These are phyloP conservation scores for Paecilomyces dactylethromorphus DNA, from an alignment of 2,329 filamentous ascomycete genomes.

Conservation along the genomic window DNA sequence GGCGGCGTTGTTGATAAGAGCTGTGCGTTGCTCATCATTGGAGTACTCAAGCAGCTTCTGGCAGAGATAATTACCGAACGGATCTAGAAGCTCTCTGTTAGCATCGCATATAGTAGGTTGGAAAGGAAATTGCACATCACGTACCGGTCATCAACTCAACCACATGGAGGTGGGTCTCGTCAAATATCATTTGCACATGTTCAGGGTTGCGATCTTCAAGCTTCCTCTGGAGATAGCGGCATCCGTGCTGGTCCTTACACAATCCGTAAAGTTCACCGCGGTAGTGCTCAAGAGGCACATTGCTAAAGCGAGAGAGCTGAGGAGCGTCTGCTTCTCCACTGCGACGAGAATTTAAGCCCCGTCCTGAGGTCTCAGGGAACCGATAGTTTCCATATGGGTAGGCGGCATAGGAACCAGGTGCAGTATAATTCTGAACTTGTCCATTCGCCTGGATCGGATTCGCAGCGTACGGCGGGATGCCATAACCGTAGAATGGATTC, in stretches of 20 bases:
- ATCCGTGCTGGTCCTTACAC: constrained; percentile 98
- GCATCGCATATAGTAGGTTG: constrained; percentile 2
- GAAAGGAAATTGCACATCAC: constrained; percentile 8
- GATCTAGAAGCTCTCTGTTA: constrained; percentile 50
- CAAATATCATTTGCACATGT: constrained; percentile 86
- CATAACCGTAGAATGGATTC: constrained; percentile 44
- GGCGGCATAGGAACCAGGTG: constrained; percentile 50
- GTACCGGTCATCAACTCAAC: constrained; percentile 87
- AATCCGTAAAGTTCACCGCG: constrained; percentile 78
- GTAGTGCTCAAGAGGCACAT: constrained; percentile 73
- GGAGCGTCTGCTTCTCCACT: constrained; percentile 41
- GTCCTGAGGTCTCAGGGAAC: constrained; percentile 67
- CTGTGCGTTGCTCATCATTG: constrained; percentile 89
- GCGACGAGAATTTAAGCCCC: constrained; percentile 67
- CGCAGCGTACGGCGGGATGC: constrained; percentile 51
- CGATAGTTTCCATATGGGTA: constrained; percentile 49
- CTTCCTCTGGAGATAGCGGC: constrained; percentile 94
- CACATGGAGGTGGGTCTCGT: constrained; percentile 87
- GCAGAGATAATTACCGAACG: constrained; percentile 98
- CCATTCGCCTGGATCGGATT: constrained; percentile 30
- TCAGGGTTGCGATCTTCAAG: constrained; percentile 81
- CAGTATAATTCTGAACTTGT: constrained; percentile 40
- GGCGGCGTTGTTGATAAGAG: constrained; percentile 83
- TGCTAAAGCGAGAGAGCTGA: constrained; percentile 71
- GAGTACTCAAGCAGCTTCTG: constrained; percentile 96